Conservation (phyloP, 2,329 filamentous ascomycete genomes). For the Pleoardoris graminearum region DNA sequence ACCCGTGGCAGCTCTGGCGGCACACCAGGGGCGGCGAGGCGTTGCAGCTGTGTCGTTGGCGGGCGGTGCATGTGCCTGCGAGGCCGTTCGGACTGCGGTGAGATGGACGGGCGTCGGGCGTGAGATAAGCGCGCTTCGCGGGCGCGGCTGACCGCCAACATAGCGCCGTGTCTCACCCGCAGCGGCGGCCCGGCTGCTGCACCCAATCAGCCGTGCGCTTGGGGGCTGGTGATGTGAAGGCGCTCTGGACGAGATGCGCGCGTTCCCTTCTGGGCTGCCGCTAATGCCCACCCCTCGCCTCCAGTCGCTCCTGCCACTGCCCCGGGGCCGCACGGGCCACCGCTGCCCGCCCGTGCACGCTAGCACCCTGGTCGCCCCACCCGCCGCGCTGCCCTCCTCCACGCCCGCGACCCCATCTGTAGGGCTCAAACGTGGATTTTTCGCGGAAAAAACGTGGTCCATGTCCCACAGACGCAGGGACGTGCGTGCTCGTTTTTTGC, state of each 20-base stretch:
- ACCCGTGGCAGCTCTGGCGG: neutral
- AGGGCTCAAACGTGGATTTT: conserved; percentile 39
- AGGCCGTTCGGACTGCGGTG: conserved; percentile 17
- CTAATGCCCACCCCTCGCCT: neutral
- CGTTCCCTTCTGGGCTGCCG: conserved; percentile 28
- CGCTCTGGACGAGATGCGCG: conserved; percentile 7
- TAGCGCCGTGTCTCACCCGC: conserved; percentile 16
- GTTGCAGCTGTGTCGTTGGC: neutral
- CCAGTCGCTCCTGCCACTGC: conserved; percentile 5
- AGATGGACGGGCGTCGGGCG: conserved; percentile 16
- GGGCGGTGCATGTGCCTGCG: neutral
- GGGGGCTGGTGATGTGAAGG: neutral
- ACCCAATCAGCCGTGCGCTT: conserved; percentile 14
- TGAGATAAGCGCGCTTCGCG: conserved; percentile 25
- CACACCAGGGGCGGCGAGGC: neutral
- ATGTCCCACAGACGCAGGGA: conserved; percentile 31
- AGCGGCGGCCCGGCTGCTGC: neutral
- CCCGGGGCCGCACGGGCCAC: conserved; percentile 7
- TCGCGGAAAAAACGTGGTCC: conserved; percentile 33
- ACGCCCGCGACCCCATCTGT: conserved; percentile 25
- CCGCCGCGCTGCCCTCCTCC: conserved; percentile 26
- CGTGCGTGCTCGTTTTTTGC: conserved; percentile 29
- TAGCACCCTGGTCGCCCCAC: conserved; percentile 19
- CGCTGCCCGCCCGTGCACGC: neutral
- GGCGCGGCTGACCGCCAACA: conserved; percentile 27